Percentiles rank a stretch among this genome's conserved stretches.
phyloP scores from a whole-genome alignment of 257 asterid species.

The Penstemon eatonii region DNA sequence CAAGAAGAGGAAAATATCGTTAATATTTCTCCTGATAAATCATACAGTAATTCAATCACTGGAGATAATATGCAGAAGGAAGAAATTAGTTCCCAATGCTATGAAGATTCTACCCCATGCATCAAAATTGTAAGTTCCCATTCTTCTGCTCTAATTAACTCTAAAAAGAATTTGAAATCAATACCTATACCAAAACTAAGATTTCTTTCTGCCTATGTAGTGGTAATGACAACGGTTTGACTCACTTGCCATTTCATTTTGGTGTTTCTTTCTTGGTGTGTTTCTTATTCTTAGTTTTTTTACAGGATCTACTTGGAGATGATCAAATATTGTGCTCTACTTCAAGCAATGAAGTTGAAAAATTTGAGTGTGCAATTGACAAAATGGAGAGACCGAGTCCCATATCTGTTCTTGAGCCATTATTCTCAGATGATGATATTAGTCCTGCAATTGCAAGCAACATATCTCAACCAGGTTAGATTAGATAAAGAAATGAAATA shows the following conservation, averaged over 20 bases:
- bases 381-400: slow-evolving; percentile 85
- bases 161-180: slow-evolving; percentile 2
- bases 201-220: not conserved
- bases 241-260: slow-evolving; percentile 1
- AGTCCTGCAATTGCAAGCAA: slow-evolving; percentile 68
- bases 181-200: not conserved
- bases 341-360: slow-evolving; percentile 42
- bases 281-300: slow-evolving; percentile 20
- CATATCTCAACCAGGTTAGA: slow-evolving; percentile 59
- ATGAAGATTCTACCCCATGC: slow-evolving; percentile 21
- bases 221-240: slow-evolving; percentile 8
- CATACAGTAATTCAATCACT: slow-evolving; percentile 26
- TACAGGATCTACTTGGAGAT: slow-evolving; percentile 44
- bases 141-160: slow-evolving; percentile 11
- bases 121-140: slow-evolving; percentile 39
- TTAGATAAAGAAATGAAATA: slow-evolving; percentile 10
- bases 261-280: not conserved
- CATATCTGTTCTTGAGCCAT: slow-evolving; percentile 82
- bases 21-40: slow-evolving; percentile 22
- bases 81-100: slow-evolving; percentile 32
- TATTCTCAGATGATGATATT: slow-evolving; percentile 68
- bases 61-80: slow-evolving; percentile 36
- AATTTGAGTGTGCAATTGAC: slow-evolving; percentile 39
- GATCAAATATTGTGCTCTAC: slow-evolving; percentile 37
- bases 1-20: slow-evolving; percentile 40